Evolutionary conservation across 768 basidiomycete species (phyloP), one percentile per base, ranked within the genome.

Genomic region (Clathrus columnatus): DNA sequence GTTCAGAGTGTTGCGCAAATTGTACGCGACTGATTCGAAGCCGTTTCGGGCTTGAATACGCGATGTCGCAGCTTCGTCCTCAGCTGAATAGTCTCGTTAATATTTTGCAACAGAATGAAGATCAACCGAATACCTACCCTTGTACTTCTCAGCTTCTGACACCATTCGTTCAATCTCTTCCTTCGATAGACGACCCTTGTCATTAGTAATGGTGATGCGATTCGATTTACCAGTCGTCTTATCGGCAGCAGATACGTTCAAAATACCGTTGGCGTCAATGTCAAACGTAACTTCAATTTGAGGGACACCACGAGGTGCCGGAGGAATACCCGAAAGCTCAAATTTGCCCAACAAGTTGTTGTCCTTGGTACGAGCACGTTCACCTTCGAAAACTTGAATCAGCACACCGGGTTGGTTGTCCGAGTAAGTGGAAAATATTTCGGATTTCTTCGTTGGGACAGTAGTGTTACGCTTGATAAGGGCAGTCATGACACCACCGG

Each of bases 111-210:
- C 56, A 21, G 1, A 41, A 27, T 1, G 47, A 23, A 11, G 59
- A n/a, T 8, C n/a, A 48, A 43, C 52, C 2, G 1, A 30, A 29
- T n/a, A 65, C 79, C 64, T 70, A 80, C 83, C 75, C 73, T 86
- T 91, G 79, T 92, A 94, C 68, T 84, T 83, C 82, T 95, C 93
- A 53, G 94, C 94, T 68, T 96, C 94, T 58, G 70, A 68, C 44
- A 97, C 91, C 94, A 98, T 98, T 68, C 92, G 88, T 70, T 98
- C 94, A 59, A 97, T 97, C 68, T 97, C 94, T 71, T 97, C 94
- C 75, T 95, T 91, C 60, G 89, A 92, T 62, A 98, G 74, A 71
- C 94, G 91, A 44, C 93, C 92, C 77, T 97, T 94, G 77, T 96
- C 93, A 70, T 92, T 92, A 64, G 87, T 92, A 72, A 93, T 93